phyloP scores from a whole-genome alignment of 2,329 filamentous ascomycete species.

The Byssoonygena ceratinophila region DNA sequence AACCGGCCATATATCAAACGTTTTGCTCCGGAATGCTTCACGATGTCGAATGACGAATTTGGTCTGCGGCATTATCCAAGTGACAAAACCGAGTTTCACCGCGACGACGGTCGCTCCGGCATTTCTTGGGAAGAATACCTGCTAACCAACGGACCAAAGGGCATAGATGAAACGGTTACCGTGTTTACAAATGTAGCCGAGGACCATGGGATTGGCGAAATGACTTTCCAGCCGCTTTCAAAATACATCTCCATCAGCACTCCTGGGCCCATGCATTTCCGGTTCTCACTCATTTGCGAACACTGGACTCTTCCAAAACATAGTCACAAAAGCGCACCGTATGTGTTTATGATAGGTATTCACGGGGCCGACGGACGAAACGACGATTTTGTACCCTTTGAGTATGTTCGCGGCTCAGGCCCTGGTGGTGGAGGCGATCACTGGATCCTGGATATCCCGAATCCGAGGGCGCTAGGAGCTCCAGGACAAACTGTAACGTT shows the following conservation, averaged over 20 bases:
- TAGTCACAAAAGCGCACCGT: conserved; percentile 55
- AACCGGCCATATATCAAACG: conserved; percentile 52
- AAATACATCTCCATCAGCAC: conserved; percentile 53
- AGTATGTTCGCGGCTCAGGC: conserved; percentile 35
- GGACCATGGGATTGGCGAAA: conserved; percentile 43
- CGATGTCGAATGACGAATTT: conserved; percentile 65
- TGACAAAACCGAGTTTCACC: conserved; percentile 56
- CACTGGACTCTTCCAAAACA: conserved; percentile 65
- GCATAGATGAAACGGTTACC: conserved; percentile 33
- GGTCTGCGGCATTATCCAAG: conserved; percentile 68
- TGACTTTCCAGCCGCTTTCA: conserved; percentile 51
- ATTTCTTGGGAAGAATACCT: conserved; percentile 76
- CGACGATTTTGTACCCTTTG: conserved; percentile 58
- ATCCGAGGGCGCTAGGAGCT: conserved; percentile 52
- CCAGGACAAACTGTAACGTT: conserved; percentile 59
- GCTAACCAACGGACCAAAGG: conserved; percentile 44
- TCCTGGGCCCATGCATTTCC: conserved; percentile 56
- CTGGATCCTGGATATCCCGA: conserved; percentile 67
- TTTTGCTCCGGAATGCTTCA: conserved; percentile 56
- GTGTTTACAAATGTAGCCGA: conserved; percentile 41
- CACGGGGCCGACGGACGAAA: conserved; percentile 56
- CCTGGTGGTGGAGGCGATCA: conserved; percentile 58
- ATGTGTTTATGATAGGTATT: conserved; percentile 59
- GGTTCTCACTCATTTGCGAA: conserved; percentile 65
- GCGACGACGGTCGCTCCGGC: conserved; percentile 53